Conservation (phyloP, 495 filamentous ascomycete genomes). For the Mycothermus thermophilus region DNA sequence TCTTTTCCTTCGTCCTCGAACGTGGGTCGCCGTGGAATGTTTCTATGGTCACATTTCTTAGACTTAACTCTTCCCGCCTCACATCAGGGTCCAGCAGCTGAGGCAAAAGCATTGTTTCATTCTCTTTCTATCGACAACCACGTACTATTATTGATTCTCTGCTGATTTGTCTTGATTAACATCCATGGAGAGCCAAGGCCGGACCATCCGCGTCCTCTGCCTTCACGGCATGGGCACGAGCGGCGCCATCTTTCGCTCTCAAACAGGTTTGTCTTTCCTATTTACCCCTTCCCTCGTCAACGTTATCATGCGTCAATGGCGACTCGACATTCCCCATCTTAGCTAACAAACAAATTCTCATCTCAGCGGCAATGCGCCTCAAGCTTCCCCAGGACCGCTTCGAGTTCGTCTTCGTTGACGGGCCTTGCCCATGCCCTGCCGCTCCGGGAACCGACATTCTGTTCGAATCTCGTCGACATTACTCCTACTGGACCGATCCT, state of each 20-base stretch:
- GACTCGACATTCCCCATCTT: no score
- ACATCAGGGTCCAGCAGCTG: no score
- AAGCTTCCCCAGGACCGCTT: conserved; percentile 18
- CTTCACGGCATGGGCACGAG: conserved; percentile 53
- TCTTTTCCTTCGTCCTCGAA: no score
- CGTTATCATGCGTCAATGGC: no score
- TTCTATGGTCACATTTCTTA: no score
- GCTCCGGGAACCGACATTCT: conserved; percentile 42
- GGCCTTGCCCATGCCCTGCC: conserved; percentile 26
- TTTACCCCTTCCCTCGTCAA: neutral
- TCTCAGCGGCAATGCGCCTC: conserved; percentile 19
- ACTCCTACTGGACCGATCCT: conserved; percentile 31
- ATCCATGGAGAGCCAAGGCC: neutral
- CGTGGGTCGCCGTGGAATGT: no score
- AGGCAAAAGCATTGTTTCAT: no score
- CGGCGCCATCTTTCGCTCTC: conserved; percentile 41
- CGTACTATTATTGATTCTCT: no score
- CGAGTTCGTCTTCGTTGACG: conserved; percentile 46
- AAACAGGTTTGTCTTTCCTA: conserved; percentile 33
- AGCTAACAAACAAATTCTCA: neutral
- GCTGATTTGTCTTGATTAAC: no score
- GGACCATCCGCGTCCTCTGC: conserved; percentile 44
- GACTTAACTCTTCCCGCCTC: no score
- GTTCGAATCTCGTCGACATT: conserved; percentile 35
- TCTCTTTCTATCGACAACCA: no score